Evolutionary conservation across 306 rosid genomes (phyloP).

Genomic region (Abrus precatorius): DNA sequence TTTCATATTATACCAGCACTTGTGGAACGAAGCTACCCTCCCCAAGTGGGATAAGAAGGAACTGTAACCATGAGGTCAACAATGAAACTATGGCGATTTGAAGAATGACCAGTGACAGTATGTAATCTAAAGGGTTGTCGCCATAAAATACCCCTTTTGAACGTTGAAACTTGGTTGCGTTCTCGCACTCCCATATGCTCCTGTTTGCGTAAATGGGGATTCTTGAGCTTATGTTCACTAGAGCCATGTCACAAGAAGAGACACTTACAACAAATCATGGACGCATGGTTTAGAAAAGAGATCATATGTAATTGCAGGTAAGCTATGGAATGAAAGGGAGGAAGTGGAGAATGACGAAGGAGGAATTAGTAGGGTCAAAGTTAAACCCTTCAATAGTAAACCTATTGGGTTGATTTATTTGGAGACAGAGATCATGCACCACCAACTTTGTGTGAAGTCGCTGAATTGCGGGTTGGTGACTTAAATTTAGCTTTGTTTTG

Average conservation of each 20-base stretch:
- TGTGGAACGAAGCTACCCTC: slow-evolving; percentile 58
- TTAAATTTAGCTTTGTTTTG: slow-evolving; percentile 46
- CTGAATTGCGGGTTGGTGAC: slow-evolving; percentile 42
- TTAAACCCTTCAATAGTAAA: slow-evolving; percentile 3
- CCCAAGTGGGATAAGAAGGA: slow-evolving; percentile 64
- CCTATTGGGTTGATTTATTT: slow-evolving; percentile 13
- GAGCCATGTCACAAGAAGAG: slow-evolving; percentile 7
- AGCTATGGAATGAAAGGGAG: slow-evolving; percentile 9
- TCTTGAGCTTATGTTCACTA: neutral
- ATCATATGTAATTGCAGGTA: neutral
- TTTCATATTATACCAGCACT: slow-evolving; percentile 55
- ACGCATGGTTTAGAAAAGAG: neutral
- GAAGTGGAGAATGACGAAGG: neutral
- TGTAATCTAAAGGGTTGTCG: slow-evolving; percentile 55
- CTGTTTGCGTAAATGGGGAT: neutral
- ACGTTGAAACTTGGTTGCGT: neutral
- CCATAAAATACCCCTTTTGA: slow-evolving; percentile 56
- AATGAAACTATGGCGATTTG: slow-evolving; percentile 54
- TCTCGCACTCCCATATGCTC: slow-evolving; percentile 46
- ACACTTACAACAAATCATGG: slow-evolving; percentile 10
- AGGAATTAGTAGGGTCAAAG: neutral
- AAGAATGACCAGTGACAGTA: slow-evolving; percentile 32
- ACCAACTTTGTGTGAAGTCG: slow-evolving; percentile 33
- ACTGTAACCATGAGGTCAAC: slow-evolving; percentile 42
- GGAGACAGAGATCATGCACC: slow-evolving; percentile 16